Percentiles rank a stretch among this genome's conserved stretches.
These are phyloP conservation scores for Boletus mariae DNA, from an alignment of 1,284 basidiomycete species.

Conservation along the genomic window DNA sequence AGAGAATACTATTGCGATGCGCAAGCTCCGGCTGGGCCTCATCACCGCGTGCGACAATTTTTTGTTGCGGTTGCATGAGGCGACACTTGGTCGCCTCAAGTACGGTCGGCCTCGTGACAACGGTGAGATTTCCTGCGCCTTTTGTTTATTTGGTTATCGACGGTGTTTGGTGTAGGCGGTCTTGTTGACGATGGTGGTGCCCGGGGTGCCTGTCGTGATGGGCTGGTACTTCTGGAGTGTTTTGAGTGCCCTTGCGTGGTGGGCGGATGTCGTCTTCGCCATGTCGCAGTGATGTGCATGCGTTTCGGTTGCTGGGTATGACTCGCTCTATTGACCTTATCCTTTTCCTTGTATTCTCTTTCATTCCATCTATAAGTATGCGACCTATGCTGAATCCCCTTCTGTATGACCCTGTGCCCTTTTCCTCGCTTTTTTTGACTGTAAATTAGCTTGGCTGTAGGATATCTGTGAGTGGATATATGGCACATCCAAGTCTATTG, in stretches of 20 bases:
- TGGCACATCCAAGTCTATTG: no score
- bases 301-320: neutral
- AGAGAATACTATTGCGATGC: slow-evolving; percentile 22
- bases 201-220: no score
- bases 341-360: no score
- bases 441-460: no score
- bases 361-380: no score
- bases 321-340: no score
- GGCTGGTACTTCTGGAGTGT: slow-evolving; percentile 8
- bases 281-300: slow-evolving; percentile 5
- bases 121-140: slow-evolving; percentile 2
- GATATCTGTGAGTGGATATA: no score
- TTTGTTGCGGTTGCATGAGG: slow-evolving; percentile 17
- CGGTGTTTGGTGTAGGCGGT: slow-evolving; percentile 11
- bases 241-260: neutral
- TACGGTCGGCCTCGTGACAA: slow-evolving; percentile 19
- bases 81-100: slow-evolving; percentile 17
- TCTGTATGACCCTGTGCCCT: no score
- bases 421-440: no score
- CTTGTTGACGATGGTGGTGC: slow-evolving; percentile 14
- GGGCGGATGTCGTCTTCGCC: slow-evolving; percentile 10
- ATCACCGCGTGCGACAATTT: slow-evolving; percentile 21
- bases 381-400: no score
- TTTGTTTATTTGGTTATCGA: no score
- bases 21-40: slow-evolving; percentile 21